Percentiles rank a stretch among this genome's conserved stretches.
Conservation (phyloP, 2,329 filamentous ascomycete genomes). For the Plectosphaerella plurivora region DNA sequence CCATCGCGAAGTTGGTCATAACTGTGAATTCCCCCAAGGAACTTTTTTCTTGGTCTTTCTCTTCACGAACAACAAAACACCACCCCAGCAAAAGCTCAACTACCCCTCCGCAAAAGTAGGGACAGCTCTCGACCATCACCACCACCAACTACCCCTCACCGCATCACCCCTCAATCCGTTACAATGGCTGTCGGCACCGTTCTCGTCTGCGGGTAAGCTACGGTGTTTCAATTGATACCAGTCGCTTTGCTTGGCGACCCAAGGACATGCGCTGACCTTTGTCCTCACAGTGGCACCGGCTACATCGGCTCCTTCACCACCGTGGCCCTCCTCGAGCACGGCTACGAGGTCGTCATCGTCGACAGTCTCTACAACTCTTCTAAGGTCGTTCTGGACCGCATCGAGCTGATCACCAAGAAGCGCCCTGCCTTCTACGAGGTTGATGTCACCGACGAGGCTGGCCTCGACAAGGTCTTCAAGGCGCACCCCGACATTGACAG, state of each 20-base stretch:
- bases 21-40: background rate
- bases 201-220: conserved; percentile 80
- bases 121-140: conserved; percentile 4
- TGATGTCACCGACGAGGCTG: conserved; percentile 83
- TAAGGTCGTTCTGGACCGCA: conserved; percentile 84
- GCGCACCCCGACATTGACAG: conserved; percentile 93
- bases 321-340: conserved; percentile 85
- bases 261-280: background rate
- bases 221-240: background rate
- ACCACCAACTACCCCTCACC: conserved; percentile 4
- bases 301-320: conserved; percentile 99
- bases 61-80: conserved; percentile 6
- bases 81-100: conserved; percentile 1
- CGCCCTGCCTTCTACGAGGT: conserved; percentile 78
- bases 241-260: background rate
- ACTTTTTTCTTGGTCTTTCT: conserved; percentile 12
- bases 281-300: conserved; percentile 74
- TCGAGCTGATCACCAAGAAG: conserved; percentile 89
- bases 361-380: conserved; percentile 98
- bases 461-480: conserved; percentile 80
- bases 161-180: conserved; percentile 5
- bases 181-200: conserved; percentile 81
- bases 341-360: conserved; percentile 93
- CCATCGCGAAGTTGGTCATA: background rate
- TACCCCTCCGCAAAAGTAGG: background rate